Evolutionary conservation across 2,329 filamentous ascomycete species (phyloP), one percentile per base, ranked within the genome.

Genomic region (Venturia effusa): DNA sequence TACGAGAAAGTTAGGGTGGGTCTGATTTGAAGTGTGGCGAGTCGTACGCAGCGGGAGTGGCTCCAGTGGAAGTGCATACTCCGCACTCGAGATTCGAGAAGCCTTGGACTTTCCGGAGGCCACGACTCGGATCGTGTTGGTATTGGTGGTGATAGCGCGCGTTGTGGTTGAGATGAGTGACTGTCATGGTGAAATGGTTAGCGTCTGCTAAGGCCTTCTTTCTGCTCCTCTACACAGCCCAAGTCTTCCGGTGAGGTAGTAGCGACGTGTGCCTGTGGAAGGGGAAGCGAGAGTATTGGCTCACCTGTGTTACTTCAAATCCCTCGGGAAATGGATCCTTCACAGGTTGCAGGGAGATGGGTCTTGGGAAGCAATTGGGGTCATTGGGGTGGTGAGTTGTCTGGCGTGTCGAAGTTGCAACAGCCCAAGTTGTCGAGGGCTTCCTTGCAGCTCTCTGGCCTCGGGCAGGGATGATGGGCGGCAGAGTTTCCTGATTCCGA

Each of bases 351-450:
- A 40, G 59, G 59, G 37, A 6, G 15, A 57, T 3, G 51, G 59
- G 34, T 11, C 15, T 60, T 40, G 59, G n/a, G 40, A 60, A 8
- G 19, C 37, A n/a, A 39, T n/a, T n/a, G n/a, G n/a, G n/a, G n/a
- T n/a, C n/a, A 34, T 57, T 34, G 51, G 51, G 51, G 24, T 34
- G 17, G 30, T 57, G 51, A 57, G 51, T 60, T 60, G 59, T 41
- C 34, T 22, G n/a, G 34, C 7, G 27, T 5, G 24, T 60, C 17
- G 15, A n/a, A 24, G 59, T 15, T 60, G 19, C n/a, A 15, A 32
- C 54, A 37, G 59, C 59, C 59, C n/a, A 19, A 60, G 37, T 43
- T 41, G 17, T 60, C 59, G 37, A 40, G 40, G 59, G n/a, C 11
- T 60, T 43, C 59, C 59, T 40, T 43, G 59, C 30, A 34, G 15